Base-by-base conservation (phyloP, 2,329 filamentous ascomycete species). In the Pseudohalonectria lignicola region DNA sequence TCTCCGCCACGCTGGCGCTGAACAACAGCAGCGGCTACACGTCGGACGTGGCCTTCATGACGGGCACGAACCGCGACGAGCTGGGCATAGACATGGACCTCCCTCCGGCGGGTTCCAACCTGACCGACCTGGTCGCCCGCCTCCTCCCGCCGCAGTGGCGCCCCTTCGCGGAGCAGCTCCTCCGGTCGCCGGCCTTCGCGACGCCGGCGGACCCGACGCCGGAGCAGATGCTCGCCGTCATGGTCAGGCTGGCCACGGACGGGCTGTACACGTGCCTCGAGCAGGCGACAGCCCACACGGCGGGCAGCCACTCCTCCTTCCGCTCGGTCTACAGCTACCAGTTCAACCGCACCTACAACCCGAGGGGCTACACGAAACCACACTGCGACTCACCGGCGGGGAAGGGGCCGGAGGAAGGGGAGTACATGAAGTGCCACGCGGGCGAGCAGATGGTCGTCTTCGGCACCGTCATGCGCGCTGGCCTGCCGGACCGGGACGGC, bases 351-450 rank as follows among this genome's bases (percentile, higher is more conserved):
- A 64, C 57, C 5, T 64, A 62, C 48, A 57, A 52, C 37, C 50
- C 47, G 9, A 16, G 39, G 4, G 49, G 47, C 2, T 58, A 54
- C 45, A 55, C 50, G 12, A 46, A 43, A 13, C 43, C 49, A 4
- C 50, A 48, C 48, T 62, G 56, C 43, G 43, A 44, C 21, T 47
- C 55, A 12, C 50, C 52, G 2, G 39, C 46, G 13, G n/a, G n/a
- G n/a, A n/a, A n/a, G n/a, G n/a, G n/a, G n/a, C 55, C 54, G 0
- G 39, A 46, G 2, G 45, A 52, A n/a, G 34, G 36, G 4, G 60
- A 63, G 40, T 64, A 64, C 47, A 57, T 55, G 46, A 62, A 61
- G 43, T 65, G 61, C 47, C 60, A 64, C 39, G 57, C 53, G 2
- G 59, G 59, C 9, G 60, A 63, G 39, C 53, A 61, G 38, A 50